Evolutionary conservation across 768 basidiomycete genomes (phyloP).

Genomic region (Lenzites betulinus): DNA sequence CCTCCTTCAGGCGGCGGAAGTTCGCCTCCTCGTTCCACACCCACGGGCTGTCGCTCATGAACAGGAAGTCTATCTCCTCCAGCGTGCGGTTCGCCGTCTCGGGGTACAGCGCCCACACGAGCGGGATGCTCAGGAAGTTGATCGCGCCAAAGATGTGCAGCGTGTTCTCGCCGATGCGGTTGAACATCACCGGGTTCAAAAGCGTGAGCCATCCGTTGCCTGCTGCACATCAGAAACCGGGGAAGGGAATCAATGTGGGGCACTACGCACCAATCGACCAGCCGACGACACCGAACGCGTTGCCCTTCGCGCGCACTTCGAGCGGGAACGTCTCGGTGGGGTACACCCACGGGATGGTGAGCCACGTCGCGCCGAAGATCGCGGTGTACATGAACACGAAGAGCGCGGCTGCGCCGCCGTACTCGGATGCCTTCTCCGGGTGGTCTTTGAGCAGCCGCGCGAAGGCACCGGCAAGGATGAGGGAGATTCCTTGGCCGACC

Average conservation of each 20-base stretch:
- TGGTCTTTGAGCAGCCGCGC: conserved; percentile 42
- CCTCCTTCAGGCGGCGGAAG: conserved; percentile 40
- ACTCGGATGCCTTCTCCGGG: conserved; percentile 42
- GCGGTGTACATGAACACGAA: conserved; percentile 48
- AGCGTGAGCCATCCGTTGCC: conserved; percentile 47
- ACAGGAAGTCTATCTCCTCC: conserved; percentile 48
- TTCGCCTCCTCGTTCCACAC: conserved; percentile 47
- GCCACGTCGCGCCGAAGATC: conserved; percentile 49
- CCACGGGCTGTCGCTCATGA: conserved; percentile 45
- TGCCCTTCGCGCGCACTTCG: conserved; percentile 46
- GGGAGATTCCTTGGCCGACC: conserved; percentile 41
- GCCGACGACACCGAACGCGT: conserved; percentile 48
- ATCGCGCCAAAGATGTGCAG: conserved; percentile 46
- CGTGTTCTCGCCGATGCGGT: conserved; percentile 44
- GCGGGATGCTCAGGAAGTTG: conserved; percentile 45
- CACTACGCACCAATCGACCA: conserved; percentile 42
- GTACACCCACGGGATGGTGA: conserved; percentile 43
- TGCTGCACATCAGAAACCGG: conserved; percentile 12
- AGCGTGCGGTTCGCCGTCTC: conserved; percentile 48
- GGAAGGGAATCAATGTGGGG: background rate
- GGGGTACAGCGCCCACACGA: conserved; percentile 48
- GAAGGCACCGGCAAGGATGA: conserved; percentile 46
- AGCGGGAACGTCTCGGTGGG: conserved; percentile 46
- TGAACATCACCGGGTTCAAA: conserved; percentile 48
- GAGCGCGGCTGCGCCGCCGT: conserved; percentile 45